A percentile compares a stretch with the other conserved stretches of the same genome.
phyloP scores from a whole-genome alignment of 768 basidiomycete species.

The Podaxis sp. region DNA sequence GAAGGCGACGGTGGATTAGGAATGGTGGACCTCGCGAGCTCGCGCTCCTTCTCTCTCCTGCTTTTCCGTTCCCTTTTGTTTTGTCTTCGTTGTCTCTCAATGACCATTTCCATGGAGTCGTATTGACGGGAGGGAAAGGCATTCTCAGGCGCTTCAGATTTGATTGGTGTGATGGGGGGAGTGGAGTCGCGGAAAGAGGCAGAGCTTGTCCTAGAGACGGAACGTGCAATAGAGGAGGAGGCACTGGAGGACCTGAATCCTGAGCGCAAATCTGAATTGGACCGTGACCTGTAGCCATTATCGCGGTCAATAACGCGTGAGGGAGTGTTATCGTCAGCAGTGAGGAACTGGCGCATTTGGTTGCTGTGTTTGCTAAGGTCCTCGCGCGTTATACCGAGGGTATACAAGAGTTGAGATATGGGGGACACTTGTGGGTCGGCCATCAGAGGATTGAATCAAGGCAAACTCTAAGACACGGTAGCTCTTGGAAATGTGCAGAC shows the following conservation, averaged over 20 bases:
- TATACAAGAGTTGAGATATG: constrained; percentile 69
- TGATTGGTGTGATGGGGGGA: constrained; percentile 62
- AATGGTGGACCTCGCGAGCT: constrained; percentile 31
- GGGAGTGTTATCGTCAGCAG: constrained; percentile 46
- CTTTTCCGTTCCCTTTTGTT: constrained; percentile 52
- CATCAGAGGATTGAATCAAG: constrained; percentile 30
- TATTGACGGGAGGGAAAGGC: constrained; percentile 53
- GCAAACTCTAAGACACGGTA: constrained; percentile 18
- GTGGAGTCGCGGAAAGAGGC: constrained; percentile 53
- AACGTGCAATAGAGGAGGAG: constrained; percentile 39
- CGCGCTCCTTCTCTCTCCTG: constrained; percentile 49
- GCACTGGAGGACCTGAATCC: constrained; percentile 36
- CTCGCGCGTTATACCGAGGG: constrained; percentile 75
- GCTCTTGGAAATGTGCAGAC: constrained; percentile 11
- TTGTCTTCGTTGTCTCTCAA: constrained; percentile 70
- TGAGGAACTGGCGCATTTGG: constrained; percentile 81
- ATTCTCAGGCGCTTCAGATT: constrained; percentile 57
- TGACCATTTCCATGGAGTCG: constrained; percentile 76
- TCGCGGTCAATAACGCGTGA: constrained; percentile 44
- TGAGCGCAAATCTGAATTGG: constrained; percentile 33
- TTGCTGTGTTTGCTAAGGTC: constrained; percentile 70
- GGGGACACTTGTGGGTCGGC: constrained; percentile 53
- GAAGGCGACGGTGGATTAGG: constrained; percentile 50
- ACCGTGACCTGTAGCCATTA: constrained; percentile 32
- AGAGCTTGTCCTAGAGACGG: constrained; percentile 45